Base-by-base conservation (phyloP, 2,329 filamentous ascomycete species). In the Blumeria hordei region DNA sequence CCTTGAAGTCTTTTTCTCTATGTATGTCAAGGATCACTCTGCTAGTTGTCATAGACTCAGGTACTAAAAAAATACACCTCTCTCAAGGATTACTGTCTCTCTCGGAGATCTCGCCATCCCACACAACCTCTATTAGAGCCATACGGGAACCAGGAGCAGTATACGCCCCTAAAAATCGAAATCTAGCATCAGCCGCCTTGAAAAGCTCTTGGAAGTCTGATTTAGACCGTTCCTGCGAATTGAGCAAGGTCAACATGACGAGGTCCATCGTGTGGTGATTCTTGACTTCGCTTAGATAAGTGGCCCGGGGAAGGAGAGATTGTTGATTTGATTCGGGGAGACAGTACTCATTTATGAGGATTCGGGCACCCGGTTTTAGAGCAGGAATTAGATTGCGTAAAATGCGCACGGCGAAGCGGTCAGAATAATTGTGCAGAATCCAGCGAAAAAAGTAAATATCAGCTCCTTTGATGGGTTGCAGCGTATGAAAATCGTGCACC, bases 381-480 rank as follows among this genome's bases (percentile, higher is more conserved):
- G 75, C 71, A 1, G 76, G 75, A 1, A 76, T 65, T 8, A 80
- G 67, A 18, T 70, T 71, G 57, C 69, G 68, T 39, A 74, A 65
- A 41, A 78, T 72, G 47, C 68, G 67, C 47, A 72, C 61, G 3
- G 71, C 70, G 55, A 76, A 73, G 2, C 70, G 69, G 12, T 76
- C 76, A 0, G 75, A 72, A 67, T 77, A 77, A 65, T 81, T 78
- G 62, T 81, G 76, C 7, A 81, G 64, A 58, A 81, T 78, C 70
- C 72, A 74, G 51, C 75, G 73, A 64, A 79, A 72, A 60, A 74
- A 70, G 65, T 79, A 81, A 16, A 78, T 68, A 60, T 78, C 76
- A 0, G 75, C 78, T 3, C 63, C 70, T 51, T 71, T 66, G 12
- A 75, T 68, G 0, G 72, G 69, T 63, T 81, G 77, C 53, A 72